Conservation (phyloP, 73 alveolate species). For the Tetrahymena thermophila region DNA sequence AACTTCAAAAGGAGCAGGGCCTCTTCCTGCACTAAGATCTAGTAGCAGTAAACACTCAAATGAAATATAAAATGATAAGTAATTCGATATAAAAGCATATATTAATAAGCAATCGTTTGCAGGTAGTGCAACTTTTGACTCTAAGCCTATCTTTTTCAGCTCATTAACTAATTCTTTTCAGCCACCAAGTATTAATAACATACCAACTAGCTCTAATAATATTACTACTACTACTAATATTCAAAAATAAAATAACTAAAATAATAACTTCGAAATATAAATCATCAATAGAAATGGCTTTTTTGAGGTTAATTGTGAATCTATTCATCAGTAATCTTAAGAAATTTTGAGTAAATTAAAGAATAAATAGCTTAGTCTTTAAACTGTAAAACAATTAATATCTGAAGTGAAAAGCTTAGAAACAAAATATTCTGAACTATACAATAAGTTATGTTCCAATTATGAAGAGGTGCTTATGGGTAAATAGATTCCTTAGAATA, state of each 20-base stretch:
- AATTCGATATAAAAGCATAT: background rate
- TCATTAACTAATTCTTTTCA: background rate
- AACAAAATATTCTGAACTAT: background rate
- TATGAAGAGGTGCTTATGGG: background rate
- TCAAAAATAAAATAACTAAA: background rate
- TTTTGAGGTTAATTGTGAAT: background rate
- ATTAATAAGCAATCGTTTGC: background rate
- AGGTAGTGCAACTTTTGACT: background rate
- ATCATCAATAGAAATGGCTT: background rate
- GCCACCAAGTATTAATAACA: background rate
- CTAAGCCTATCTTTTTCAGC: background rate
- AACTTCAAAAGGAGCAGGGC: background rate
- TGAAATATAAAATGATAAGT: background rate
- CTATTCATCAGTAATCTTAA: background rate
- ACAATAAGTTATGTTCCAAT: background rate
- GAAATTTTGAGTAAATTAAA: background rate
- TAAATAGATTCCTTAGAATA: background rate
- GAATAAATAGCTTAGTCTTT: background rate
- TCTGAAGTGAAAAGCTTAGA: background rate
- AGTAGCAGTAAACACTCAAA: background rate
- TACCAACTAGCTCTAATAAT: background rate
- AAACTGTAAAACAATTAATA: background rate
- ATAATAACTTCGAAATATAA: background rate
- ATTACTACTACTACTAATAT: background rate
- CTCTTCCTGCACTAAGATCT: background rate